These are phyloP conservation scores for Gaillardinia entomophila DNA, from an alignment of 805 yeast genomes.

Conservation along the genomic window DNA sequence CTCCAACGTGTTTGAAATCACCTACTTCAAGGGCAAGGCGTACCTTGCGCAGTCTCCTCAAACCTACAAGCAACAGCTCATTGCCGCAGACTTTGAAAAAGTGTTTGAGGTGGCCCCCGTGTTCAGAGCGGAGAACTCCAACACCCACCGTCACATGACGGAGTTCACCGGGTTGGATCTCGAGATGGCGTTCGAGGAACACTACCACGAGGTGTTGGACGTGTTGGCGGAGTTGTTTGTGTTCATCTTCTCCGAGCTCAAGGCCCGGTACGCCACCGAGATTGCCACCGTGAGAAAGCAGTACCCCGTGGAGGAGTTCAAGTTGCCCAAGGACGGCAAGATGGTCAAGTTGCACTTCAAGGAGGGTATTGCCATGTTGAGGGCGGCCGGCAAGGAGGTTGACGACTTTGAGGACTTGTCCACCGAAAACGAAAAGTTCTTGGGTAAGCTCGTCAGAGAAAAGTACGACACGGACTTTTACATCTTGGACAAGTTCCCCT, in stretches of 20 bases:
- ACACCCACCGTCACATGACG: slow-evolving; percentile 99
- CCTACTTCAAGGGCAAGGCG: slow-evolving; percentile 89
- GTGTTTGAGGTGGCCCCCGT: slow-evolving; percentile 97
- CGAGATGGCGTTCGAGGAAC: slow-evolving; percentile 98
- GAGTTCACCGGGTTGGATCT: slow-evolving; percentile 96
- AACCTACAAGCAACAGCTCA: slow-evolving; percentile 94
- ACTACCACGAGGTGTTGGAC: slow-evolving; percentile 84
- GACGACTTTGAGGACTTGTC: slow-evolving; percentile 86
- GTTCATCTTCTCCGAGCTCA: slow-evolving; percentile 81
- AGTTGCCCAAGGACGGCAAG: slow-evolving; percentile 88
- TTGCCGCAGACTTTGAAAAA: slow-evolving; percentile 95
- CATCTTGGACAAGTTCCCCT: slow-evolving; percentile 96
- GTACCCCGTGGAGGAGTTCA: slow-evolving; percentile 96
- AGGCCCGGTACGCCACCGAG: slow-evolving; percentile 72
- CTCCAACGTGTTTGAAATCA: slow-evolving; percentile 88
- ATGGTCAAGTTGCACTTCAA: slow-evolving; percentile 86
- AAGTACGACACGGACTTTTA: slow-evolving; percentile 97
- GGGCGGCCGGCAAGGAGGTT: slow-evolving; percentile 79
- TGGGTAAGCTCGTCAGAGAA: slow-evolving; percentile 88
- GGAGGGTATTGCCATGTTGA: slow-evolving; percentile 84
- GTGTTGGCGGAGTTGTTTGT: slow-evolving; percentile 68
- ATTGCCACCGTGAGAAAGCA: slow-evolving; percentile 88
- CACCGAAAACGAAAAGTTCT: slow-evolving; percentile 90
- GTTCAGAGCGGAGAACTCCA: slow-evolving; percentile 98
- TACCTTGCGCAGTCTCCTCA: slow-evolving; percentile 98